A percentile compares a stretch with the other conserved stretches of the same genome.
phyloP scores from a whole-genome alignment of 129 eudicot genomes.

The Centrapalus pauciflorus region DNA sequence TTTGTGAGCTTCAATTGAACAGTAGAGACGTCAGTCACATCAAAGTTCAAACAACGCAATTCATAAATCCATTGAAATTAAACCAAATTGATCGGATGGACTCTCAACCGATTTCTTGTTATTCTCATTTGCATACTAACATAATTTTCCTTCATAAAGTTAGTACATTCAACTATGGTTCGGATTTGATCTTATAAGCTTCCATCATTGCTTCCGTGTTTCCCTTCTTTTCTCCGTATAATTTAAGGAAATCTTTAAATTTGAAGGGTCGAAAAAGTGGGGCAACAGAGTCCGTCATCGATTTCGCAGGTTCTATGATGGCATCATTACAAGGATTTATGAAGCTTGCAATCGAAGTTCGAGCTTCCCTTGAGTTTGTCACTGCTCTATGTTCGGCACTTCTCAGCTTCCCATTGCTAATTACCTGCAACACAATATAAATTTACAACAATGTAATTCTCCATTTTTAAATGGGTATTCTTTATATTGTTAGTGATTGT shows the following conservation, averaged over 20 bases:
- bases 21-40: too few species aligned
- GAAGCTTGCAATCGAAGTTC: slow-evolving; percentile 34
- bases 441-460: background rate
- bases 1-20: too few species aligned
- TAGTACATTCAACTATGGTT: background rate
- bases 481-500: too few species aligned
- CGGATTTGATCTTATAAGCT: slow-evolving; percentile 16
- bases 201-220: slow-evolving; percentile 25
- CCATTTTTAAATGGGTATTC: background rate
- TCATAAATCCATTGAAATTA: too few species aligned
- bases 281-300: background rate
- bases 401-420: slow-evolving; percentile 44
- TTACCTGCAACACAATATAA: slow-evolving; percentile 34
- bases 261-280: slow-evolving; percentile 22
- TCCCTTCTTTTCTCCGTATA: slow-evolving; percentile 19
- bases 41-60: too few species aligned
- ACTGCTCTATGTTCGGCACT: slow-evolving; percentile 49
- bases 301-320: slow-evolving; percentile 26
- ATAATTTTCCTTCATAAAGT: too few species aligned
- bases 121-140: too few species aligned
- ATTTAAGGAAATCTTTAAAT: slow-evolving; percentile 20
- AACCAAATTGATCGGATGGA: background rate
- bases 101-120: background rate
- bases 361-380: slow-evolving; percentile 34
- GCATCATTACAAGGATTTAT: slow-evolving; percentile 22